Conservation (phyloP, 371 early-diverging fungal species). For the Dinochytrium kinnereticum region DNA sequence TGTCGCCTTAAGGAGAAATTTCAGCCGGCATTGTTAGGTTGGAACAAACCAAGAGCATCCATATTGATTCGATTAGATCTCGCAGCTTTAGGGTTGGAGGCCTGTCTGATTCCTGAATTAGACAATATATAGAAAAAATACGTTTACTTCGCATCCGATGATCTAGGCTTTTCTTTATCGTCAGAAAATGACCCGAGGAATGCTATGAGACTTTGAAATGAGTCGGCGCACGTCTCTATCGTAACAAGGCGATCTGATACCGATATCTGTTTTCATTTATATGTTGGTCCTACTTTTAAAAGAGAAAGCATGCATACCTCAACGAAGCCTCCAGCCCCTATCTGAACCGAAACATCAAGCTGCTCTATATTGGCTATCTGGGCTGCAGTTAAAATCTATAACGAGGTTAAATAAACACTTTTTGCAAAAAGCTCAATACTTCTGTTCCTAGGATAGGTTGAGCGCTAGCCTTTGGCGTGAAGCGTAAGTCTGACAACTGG, state of each 20-base stretch:
- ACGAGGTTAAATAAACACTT: too few species aligned
- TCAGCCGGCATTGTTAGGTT: neutral
- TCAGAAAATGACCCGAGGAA: constrained; percentile 44
- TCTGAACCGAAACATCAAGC: constrained; percentile 51
- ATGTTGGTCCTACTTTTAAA: too few species aligned
- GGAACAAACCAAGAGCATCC: constrained; percentile 1
- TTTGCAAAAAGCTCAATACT: too few species aligned
- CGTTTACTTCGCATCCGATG: neutral
- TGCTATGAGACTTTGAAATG: constrained; percentile 67
- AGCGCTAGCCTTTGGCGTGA: too few species aligned
- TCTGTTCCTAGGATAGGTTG: too few species aligned
- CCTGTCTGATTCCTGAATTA: neutral
- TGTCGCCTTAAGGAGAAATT: neutral
- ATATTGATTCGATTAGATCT: constrained; percentile 3
- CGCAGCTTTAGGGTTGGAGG: neutral
- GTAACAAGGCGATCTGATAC: constrained; percentile 68
- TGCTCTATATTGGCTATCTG: constrained; percentile 46
- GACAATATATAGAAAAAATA: too few species aligned
- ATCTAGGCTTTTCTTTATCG: neutral
- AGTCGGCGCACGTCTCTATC: constrained; percentile 78
- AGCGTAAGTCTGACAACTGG: neutral
- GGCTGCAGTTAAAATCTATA: constrained; percentile 49
- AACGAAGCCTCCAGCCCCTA: constrained; percentile 45
- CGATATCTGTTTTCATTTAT: constrained; percentile 48
- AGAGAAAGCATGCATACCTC: constrained; percentile 23